Conservation (phyloP, 495 filamentous ascomycete species). For the Penicilliopsis zonata region DNA sequence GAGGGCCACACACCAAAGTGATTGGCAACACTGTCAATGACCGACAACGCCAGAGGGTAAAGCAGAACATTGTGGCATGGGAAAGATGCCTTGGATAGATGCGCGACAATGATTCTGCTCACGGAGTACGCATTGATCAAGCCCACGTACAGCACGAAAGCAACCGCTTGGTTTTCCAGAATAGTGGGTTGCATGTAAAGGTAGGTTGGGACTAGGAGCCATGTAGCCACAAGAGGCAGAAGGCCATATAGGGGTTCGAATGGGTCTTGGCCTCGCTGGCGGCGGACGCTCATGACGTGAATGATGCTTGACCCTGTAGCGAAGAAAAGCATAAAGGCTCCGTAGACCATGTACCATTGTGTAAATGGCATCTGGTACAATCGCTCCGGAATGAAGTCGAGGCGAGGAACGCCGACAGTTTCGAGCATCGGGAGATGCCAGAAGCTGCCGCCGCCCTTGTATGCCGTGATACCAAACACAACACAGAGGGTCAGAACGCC, state of each 20-base stretch:
- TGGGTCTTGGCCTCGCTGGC: slow-evolving; percentile 55
- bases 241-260: slow-evolving; percentile 68
- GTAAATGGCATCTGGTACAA: slow-evolving; percentile 74
- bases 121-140: slow-evolving; percentile 88
- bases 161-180: slow-evolving; percentile 67
- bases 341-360: slow-evolving; percentile 91
- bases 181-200: slow-evolving; percentile 75
- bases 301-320: slow-evolving; percentile 61
- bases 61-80: slow-evolving; percentile 73
- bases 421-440: slow-evolving; percentile 76
- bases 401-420: slow-evolving; percentile 54
- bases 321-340: slow-evolving; percentile 66
- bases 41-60: slow-evolving; percentile 57
- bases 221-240: slow-evolving; percentile 61
- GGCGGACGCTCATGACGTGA: slow-evolving; percentile 74
- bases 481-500: slow-evolving; percentile 74
- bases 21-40: slow-evolving; percentile 68
- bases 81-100: slow-evolving; percentile 73
- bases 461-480: slow-evolving; percentile 77
- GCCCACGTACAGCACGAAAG: slow-evolving; percentile 78
- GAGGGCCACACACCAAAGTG: slow-evolving; percentile 65
- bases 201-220: slow-evolving; percentile 64
- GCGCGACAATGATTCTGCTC: slow-evolving; percentile 87
- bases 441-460: slow-evolving; percentile 77
- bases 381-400: slow-evolving; percentile 50